Conservation (phyloP, 164 flowering plant species). For the Brasenia schreberi region DNA sequence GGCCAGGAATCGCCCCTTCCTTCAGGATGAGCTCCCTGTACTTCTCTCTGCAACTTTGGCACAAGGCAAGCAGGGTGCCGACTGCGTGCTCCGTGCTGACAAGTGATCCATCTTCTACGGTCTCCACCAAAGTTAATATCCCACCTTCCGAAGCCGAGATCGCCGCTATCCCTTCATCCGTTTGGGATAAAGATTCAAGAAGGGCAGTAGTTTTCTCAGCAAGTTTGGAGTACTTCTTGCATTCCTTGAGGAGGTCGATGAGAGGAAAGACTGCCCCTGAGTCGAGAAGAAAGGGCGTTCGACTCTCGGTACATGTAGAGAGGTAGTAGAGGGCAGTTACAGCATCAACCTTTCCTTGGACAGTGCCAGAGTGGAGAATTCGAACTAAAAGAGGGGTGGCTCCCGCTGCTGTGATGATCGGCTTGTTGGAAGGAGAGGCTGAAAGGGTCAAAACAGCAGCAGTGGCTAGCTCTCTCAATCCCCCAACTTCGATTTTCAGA, state of each 20-base stretch:
- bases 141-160: constrained; percentile 40
- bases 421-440: constrained; percentile 47
- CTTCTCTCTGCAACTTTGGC: constrained; percentile 48
- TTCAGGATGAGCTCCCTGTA: constrained; percentile 59
- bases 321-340: constrained; percentile 71
- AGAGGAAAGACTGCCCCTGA: constrained; percentile 50
- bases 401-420: constrained; percentile 42
- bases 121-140: constrained; percentile 57
- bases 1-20: constrained; percentile 84
- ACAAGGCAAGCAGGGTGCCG: constrained; percentile 47
- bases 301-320: constrained; percentile 31
- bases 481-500: constrained; percentile 34
- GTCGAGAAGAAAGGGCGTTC: constrained; percentile 22
- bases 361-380: constrained; percentile 47
- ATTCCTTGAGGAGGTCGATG: constrained; percentile 54
- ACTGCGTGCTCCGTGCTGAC: constrained; percentile 65
- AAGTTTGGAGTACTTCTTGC: constrained; percentile 71
- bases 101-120: constrained; percentile 73
- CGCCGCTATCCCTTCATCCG: constrained; percentile 46
- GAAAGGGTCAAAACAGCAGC: constrained; percentile 72
- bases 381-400: constrained; percentile 56
- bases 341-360: constrained; percentile 70
- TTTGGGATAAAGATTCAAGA: constrained; percentile 39
- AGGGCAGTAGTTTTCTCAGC: constrained; percentile 76
- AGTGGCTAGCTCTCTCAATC: constrained; percentile 52